A percentile compares a stretch with the other conserved stretches of the same genome.
phyloP scores from a whole-genome alignment of 164 flowering plant species.

The Echeveria elegans region DNA sequence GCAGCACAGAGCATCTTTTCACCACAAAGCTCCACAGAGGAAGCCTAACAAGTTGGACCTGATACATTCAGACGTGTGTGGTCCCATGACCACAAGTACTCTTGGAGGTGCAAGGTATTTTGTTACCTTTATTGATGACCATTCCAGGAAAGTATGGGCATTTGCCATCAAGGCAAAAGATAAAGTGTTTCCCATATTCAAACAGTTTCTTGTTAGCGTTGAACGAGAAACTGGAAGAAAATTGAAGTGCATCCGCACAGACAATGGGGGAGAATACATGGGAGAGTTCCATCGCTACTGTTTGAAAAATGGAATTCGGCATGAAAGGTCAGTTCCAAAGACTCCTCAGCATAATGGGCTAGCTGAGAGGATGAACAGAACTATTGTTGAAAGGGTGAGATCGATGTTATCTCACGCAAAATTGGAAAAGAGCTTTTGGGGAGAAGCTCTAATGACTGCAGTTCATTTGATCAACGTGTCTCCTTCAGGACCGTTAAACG shows the following conservation, averaged over 20 bases:
- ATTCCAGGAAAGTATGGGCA: too few species aligned
- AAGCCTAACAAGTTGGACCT: background rate
- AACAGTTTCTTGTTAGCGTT: too few species aligned
- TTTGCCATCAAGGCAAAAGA: slow-evolving; percentile 4
- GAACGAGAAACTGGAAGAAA: background rate
- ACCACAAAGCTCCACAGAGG: background rate
- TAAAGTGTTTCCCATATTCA: background rate
- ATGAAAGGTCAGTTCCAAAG: background rate
- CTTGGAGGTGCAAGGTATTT: slow-evolving; percentile 1
- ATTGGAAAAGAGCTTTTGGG: background rate
- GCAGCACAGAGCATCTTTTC: slow-evolving; percentile 11
- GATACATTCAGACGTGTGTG: slow-evolving; percentile 2
- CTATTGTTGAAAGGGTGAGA: background rate
- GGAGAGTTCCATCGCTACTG: background rate
- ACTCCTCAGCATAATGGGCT: slow-evolving; percentile 11
- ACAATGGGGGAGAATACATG: too few species aligned
- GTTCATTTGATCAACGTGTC: slow-evolving; percentile 5
- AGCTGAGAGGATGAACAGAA: slow-evolving; percentile 9
- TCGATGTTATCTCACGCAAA: slow-evolving; percentile 9
- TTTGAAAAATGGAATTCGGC: background rate
- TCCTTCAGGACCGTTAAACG: background rate
- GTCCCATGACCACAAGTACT: too few species aligned
- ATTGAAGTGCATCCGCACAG: background rate
- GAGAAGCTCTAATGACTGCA: background rate
- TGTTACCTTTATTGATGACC: slow-evolving; percentile 6